phyloP scores from a whole-genome alignment of 352 stramenopile species.

The Hyaloperonospora arabidopsidis region DNA sequence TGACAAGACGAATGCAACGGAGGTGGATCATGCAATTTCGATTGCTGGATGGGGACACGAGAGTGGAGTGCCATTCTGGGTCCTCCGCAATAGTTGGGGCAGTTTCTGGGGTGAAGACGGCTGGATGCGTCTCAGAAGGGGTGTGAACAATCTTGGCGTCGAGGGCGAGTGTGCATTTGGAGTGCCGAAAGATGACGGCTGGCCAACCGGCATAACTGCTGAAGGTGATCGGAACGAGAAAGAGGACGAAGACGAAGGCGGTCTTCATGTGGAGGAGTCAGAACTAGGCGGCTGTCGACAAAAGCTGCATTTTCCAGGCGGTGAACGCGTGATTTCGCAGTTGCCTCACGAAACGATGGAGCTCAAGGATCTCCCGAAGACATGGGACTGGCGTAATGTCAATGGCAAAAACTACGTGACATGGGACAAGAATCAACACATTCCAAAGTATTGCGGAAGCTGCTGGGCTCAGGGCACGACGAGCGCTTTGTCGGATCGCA shows the following conservation, averaged over 20 bases:
- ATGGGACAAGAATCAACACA: slow-evolving; percentile 98
- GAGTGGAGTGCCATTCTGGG: slow-evolving; percentile 87
- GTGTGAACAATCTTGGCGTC: slow-evolving; percentile 90
- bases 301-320: slow-evolving; percentile 52
- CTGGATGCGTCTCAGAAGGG: slow-evolving; percentile 90
- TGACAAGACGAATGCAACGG: slow-evolving; percentile 75
- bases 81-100: slow-evolving; percentile 93
- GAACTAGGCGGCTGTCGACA: slow-evolving; percentile 46
- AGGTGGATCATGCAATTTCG: slow-evolving; percentile 89
- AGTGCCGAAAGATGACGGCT: slow-evolving; percentile 74
- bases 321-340: slow-evolving; percentile 62
- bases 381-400: slow-evolving; percentile 93
- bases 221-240: slow-evolving; percentile 18
- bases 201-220: slow-evolving; percentile 44
- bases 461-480: slow-evolving; percentile 89
- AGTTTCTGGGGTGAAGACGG: slow-evolving; percentile 93
- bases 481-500: slow-evolving; percentile 85
- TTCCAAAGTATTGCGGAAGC: slow-evolving; percentile 90
- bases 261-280: slow-evolving; percentile 16
- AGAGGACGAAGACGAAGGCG: slow-evolving; percentile 15
- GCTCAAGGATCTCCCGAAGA: slow-evolving; percentile 79
- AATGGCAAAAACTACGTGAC: slow-evolving; percentile 92
- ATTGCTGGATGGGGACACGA: slow-evolving; percentile 94
- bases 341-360: slow-evolving; percentile 74
- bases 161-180: slow-evolving; percentile 90